phyloP scores from a whole-genome alignment of 371 early-diverging fungal genomes.

The Massospora cicadina region DNA sequence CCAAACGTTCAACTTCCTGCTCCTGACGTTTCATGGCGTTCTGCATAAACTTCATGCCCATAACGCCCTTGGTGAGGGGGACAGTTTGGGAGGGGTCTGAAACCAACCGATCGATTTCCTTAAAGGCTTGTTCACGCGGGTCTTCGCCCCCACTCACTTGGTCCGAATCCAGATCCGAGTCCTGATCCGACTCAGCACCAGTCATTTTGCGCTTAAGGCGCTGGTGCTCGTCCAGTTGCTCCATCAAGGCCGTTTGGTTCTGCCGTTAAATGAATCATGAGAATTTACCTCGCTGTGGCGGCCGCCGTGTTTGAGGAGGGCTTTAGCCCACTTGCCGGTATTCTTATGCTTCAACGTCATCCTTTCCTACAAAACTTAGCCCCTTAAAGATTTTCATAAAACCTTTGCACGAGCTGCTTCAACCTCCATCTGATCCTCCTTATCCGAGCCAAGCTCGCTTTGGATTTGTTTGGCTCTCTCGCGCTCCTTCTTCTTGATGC shows the following conservation, averaged over 20 bases:
- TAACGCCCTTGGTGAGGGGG: slow-evolving; percentile 58
- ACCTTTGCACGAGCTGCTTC: slow-evolving; percentile 55
- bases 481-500: slow-evolving; percentile 59
- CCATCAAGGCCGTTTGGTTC: slow-evolving; percentile 63
- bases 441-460: slow-evolving; percentile 51
- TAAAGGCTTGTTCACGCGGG: slow-evolving; percentile 15
- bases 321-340: slow-evolving; percentile 86
- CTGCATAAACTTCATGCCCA: slow-evolving; percentile 96
- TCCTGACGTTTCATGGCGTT: slow-evolving; percentile 37
- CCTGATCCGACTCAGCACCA: slow-evolving; percentile 31
- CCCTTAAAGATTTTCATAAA: too few species aligned
- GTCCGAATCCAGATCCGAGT: slow-evolving; percentile 25
- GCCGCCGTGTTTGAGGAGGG: slow-evolving; percentile 44
- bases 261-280: slow-evolving; percentile 15
- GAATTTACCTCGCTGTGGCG: slow-evolving; percentile 31
- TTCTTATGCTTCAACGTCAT: slow-evolving; percentile 87
- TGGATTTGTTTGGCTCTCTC: slow-evolving; percentile 24
- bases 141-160: slow-evolving; percentile 21
- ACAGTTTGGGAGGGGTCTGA: slow-evolving; percentile 25
- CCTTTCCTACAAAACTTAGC: slow-evolving; percentile 46
- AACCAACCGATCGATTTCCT: slow-evolving; percentile 23
- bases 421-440: slow-evolving; percentile 33
- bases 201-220: slow-evolving; percentile 62
- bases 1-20: slow-evolving; percentile 21
- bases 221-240: slow-evolving; percentile 69